These are phyloP conservation scores for Colletotrichum noveboracense DNA, from an alignment of 2,329 filamentous ascomycete genomes.

Conservation along the genomic window DNA sequence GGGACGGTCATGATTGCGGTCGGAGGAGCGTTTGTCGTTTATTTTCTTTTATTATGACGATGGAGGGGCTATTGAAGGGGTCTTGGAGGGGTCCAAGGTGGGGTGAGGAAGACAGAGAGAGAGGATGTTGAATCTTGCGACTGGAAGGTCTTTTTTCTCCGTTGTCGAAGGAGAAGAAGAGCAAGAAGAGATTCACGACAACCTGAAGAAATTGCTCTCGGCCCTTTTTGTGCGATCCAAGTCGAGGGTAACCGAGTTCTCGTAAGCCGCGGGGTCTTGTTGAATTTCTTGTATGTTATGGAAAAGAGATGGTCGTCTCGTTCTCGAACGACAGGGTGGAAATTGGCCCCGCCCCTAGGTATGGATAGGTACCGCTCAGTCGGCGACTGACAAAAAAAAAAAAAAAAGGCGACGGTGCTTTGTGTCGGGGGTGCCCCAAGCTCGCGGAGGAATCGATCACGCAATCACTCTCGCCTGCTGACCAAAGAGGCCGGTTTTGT, in stretches of 20 bases:
- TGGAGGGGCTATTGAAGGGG: background rate
- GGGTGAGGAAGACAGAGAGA: background rate
- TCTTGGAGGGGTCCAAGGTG: background rate
- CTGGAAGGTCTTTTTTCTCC: no score
- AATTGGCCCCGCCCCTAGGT: slow-evolving; percentile 11
- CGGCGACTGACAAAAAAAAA: background rate
- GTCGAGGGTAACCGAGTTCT: slow-evolving; percentile 14
- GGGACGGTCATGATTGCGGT: slow-evolving; percentile 31
- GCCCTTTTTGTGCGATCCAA: background rate
- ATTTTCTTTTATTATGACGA: background rate
- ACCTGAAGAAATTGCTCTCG: background rate
- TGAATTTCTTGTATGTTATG: slow-evolving; percentile 15
- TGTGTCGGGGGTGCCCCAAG: slow-evolving; percentile 5
- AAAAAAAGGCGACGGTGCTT: slow-evolving; percentile 1
- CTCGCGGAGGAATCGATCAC: slow-evolving; percentile 19
- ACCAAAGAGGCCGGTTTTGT: background rate
- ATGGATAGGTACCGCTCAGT: background rate
- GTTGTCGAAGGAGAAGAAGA: background rate
- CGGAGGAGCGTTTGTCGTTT: background rate
- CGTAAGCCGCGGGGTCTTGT: slow-evolving; percentile 1
- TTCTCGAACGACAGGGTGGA: slow-evolving; percentile 9
- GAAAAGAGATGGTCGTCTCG: background rate
- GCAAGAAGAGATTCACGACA: background rate
- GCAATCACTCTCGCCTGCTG: slow-evolving; percentile 20
- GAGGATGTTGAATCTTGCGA: background rate